phyloP scores from a whole-genome alignment of 1,284 basidiomycete species.

The Tranzscheliella williamsii region DNA sequence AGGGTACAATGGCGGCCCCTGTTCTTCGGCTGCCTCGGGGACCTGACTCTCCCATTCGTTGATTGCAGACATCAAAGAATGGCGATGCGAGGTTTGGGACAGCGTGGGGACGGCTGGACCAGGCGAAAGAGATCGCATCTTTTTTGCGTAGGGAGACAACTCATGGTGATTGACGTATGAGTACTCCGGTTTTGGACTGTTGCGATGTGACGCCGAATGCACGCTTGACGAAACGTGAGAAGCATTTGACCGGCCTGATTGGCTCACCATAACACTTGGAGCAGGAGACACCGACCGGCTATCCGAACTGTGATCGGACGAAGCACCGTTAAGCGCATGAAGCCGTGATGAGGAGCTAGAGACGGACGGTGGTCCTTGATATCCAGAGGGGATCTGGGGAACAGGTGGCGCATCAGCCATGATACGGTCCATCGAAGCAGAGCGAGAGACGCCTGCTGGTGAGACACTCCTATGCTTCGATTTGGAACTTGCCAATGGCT shows the following conservation, averaged over 20 bases:
- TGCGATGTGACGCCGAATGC: constrained; percentile 26
- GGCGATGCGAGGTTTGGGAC: constrained; percentile 22
- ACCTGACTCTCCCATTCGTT: constrained; percentile 54
- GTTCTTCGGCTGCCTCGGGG: constrained; percentile 8
- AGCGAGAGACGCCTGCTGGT: constrained; percentile 8
- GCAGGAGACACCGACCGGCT: constrained; percentile 33
- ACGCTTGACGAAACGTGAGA: constrained; percentile 44
- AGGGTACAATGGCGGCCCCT: constrained; percentile 12
- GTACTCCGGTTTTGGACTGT: constrained; percentile 32
- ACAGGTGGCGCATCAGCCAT: constrained; percentile 44
- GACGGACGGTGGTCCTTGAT: constrained; percentile 12
- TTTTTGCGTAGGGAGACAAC: constrained; percentile 38
- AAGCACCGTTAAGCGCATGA: constrained; percentile 16
- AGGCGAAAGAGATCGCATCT: constrained; percentile 42
- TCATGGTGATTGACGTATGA: constrained; percentile 40
- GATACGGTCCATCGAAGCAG: constrained; percentile 21
- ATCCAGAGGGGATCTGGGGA: constrained; percentile 28
- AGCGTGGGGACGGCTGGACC: constrained; percentile 19
- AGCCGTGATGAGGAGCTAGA: constrained; percentile 32
- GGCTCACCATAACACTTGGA: constrained; percentile 33
- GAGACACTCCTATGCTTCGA: constrained; percentile 13
- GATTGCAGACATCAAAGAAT: constrained; percentile 52
- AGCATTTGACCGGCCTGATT: constrained; percentile 34
- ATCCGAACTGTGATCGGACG: constrained; percentile 23
- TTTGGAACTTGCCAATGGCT: constrained; percentile 8